These are phyloP conservation scores for Talaromyces marneffei DNA, from an alignment of 2,329 filamentous ascomycete species.

Conservation along the genomic window DNA sequence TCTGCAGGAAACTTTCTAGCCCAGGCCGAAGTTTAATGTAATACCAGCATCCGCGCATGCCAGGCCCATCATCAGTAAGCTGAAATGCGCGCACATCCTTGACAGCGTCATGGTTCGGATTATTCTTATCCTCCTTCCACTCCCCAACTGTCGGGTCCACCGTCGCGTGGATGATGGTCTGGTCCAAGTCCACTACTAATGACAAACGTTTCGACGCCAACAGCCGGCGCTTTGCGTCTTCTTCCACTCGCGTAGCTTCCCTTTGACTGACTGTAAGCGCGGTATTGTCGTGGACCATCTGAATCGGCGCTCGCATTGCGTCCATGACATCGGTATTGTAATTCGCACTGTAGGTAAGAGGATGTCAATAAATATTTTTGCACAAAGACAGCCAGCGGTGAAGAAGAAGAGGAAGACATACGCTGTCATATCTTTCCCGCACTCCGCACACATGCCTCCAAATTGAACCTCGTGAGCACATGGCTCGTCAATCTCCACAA, in stretches of 20 bases:
- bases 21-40: constrained; percentile 97
- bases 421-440: constrained; percentile 94
- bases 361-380: background rate
- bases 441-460: constrained; percentile 81
- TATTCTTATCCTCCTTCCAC: constrained; percentile 82
- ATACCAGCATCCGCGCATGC: constrained; percentile 78
- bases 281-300: constrained; percentile 90
- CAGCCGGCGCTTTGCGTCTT: constrained; percentile 77
- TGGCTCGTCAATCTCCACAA: constrained; percentile 79
- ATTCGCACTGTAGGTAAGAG: constrained; percentile 46
- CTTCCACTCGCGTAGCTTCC: constrained; percentile 75
- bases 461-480: constrained; percentile 90
- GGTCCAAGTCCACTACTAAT: constrained; percentile 92
- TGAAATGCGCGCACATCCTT: constrained; percentile 86
- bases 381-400: no score
- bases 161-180: constrained; percentile 96
- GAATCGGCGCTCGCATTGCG: constrained; percentile 81
- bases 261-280: constrained; percentile 75
- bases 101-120: constrained; percentile 86
- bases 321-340: constrained; percentile 77
- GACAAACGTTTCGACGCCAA: constrained; percentile 78
- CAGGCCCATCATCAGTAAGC: constrained; percentile 75
- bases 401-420: constrained; percentile 29
- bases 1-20: constrained; percentile 70
- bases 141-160: constrained; percentile 95